phyloP scores from a whole-genome alignment of 441 rosid genomes.

The Aquilaria agallochum region DNA sequence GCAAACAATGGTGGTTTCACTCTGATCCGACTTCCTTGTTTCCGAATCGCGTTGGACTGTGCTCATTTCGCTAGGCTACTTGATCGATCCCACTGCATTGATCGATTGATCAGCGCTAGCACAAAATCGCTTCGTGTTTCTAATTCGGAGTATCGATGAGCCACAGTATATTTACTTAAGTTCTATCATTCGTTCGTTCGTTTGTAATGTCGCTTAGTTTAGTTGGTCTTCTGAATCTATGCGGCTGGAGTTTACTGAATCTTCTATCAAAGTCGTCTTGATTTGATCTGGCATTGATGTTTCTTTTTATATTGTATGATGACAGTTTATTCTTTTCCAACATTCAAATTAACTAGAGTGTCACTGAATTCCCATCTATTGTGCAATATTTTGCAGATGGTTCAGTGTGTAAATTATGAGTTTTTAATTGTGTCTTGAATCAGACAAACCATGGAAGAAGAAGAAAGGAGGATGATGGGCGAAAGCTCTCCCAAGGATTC shows the following conservation, averaged over 20 bases:
- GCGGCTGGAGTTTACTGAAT: constrained; percentile 8
- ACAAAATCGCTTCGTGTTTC: constrained; percentile 4
- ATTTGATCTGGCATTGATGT: not conserved
- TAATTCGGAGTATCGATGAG: not conserved
- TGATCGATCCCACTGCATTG: constrained; percentile 14
- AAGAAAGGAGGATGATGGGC: constrained; percentile 49
- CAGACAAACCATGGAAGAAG: constrained; percentile 65
- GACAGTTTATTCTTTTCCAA: not conserved
- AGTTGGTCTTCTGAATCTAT: not conserved
- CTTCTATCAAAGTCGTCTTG: not conserved
- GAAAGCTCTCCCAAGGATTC: constrained; percentile 30
- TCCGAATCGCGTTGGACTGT: constrained; percentile 7
- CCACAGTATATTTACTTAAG: no score
- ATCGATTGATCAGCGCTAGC: constrained; percentile 13
- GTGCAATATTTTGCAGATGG: constrained; percentile 21
- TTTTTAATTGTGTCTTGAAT: constrained; percentile 20
- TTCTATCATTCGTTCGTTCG: not conserved
- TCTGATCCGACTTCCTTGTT: constrained; percentile 15
- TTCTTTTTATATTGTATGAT: constrained; percentile 3
- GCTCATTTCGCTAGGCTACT: constrained; percentile 1
- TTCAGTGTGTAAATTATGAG: constrained; percentile 25
- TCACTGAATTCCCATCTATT: constrained; percentile 3
- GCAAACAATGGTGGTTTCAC: constrained; percentile 6
- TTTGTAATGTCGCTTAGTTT: constrained; percentile 3
- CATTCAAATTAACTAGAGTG: not conserved